Base-by-base conservation (phyloP, 306 rosid genomes). In the Vachellia collinsii region DNA sequence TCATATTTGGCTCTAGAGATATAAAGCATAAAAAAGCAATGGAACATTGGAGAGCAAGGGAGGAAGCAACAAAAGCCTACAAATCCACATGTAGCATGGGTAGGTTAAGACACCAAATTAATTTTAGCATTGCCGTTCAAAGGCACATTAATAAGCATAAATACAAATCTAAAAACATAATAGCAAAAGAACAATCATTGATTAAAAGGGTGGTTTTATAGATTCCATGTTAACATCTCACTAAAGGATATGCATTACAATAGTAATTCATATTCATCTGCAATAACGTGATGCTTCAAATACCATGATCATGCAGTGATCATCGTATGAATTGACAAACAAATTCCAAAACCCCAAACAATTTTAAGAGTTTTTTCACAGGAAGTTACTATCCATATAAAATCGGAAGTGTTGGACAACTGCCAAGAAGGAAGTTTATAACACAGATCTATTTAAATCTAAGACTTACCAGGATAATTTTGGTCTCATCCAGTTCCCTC, bases 401-500 rank as follows among this genome's bases (percentile, higher is more conserved):
- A 16, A 51, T 25, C 46, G 13, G 20, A 1, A 56, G 59, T 20
- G 77, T 66, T 41, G 75, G 38, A 38, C 79, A 37, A 41, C 34
- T 22, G 19, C 23, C 54, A 68, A 64, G 68, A 68, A 76, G 22
- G 47, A 47, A 80, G 72, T 73, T 56, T 59, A 25, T 29, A 67
- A 61, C 39, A 58, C 34, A 6, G 25, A 67, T 29, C 67, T 43
- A 34, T 75, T 54, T 20, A 50, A 50, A 23, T 61, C 36, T 61
- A 66, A 53, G 16, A 88, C 97, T 95, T 84, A 95, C 99, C 42
- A 95, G 99, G 75, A 95, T 95, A 81, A 95, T 95, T 75, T 95
- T 91, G 46, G 97, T 91, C 85, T 91, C 97, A 84, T 91, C 97
- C 85, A 91, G 85, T 82, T 91, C 97, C 85, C 97, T 83, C 88